These are phyloP conservation scores for Penicillium waksmanii DNA, from an alignment of 495 filamentous ascomycete genomes.

Conservation along the genomic window DNA sequence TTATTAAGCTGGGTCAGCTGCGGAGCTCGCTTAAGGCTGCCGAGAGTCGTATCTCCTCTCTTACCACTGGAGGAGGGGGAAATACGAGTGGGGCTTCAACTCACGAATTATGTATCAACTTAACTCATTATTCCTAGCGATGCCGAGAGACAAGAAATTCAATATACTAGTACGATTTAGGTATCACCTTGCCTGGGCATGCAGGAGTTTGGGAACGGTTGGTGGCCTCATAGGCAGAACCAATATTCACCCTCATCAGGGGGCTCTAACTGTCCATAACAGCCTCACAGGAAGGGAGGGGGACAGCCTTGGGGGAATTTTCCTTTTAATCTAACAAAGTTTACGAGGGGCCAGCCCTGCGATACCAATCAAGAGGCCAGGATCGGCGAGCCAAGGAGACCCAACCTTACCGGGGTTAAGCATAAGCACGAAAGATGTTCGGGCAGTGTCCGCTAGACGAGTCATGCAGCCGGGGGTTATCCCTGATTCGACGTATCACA, in stretches of 20 bases:
- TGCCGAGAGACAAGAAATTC: conserved; percentile 10
- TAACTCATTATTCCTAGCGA: conserved; percentile 2
- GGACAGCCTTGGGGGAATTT: conserved; percentile 18
- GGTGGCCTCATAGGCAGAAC: not conserved
- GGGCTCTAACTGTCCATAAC: not conserved
- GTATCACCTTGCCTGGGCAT: conserved; percentile 2
- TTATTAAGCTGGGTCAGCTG: conserved; percentile 11
- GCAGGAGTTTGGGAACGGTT: not conserved
- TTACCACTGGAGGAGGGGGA: not conserved
- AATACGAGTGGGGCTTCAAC: not conserved
- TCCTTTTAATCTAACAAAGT: conserved; percentile 27
- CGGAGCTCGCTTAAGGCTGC: conserved; percentile 28
- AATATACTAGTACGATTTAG: conserved; percentile 3
- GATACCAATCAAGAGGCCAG: conserved; percentile 29
- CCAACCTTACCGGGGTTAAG: conserved; percentile 55
- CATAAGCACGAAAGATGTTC: conserved; percentile 42
- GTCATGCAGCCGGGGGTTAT: conserved; percentile 26
- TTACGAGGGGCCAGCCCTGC: conserved; percentile 18
- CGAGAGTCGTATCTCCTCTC: conserved; percentile 8
- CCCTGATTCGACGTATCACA: conserved; percentile 33
- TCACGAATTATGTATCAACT: conserved; percentile 5
- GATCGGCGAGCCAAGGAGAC: conserved; percentile 33
- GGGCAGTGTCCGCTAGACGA: conserved; percentile 32
- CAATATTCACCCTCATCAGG: not conserved
- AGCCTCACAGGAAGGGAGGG: conserved; percentile 20